phyloP scores from a whole-genome alignment of 768 basidiomycete genomes.

The Tricholoma saponaceum region DNA sequence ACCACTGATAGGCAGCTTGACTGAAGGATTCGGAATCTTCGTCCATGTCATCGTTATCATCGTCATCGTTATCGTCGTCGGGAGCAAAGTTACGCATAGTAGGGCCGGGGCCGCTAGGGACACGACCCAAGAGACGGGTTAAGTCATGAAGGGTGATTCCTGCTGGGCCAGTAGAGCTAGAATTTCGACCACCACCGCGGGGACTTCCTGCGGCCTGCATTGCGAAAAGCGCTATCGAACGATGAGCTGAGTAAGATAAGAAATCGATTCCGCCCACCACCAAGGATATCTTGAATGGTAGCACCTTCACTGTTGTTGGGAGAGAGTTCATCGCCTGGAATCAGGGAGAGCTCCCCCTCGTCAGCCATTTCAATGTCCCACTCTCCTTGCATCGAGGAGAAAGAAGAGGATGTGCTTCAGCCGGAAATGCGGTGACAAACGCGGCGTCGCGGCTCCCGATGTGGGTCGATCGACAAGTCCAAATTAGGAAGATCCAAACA shows the following conservation, averaged over 20 bases:
- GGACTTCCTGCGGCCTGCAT: slow-evolving; percentile 23
- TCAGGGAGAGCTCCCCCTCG: slow-evolving; percentile 6
- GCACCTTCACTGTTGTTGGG: neutral
- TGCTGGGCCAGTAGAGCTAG: slow-evolving; percentile 18
- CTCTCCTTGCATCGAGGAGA: slow-evolving; percentile 16
- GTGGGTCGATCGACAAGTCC: slow-evolving; percentile 14
- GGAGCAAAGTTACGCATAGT: neutral
- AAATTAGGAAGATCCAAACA: neutral
- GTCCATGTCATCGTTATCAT: slow-evolving; percentile 32
- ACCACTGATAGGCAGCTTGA: slow-evolving; percentile 15
- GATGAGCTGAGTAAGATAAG: neutral
- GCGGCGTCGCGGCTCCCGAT: neutral
- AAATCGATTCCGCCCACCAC: slow-evolving; percentile 15
- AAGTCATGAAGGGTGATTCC: slow-evolving; percentile 29
- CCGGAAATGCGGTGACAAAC: neutral
- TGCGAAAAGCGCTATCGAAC: slow-evolving; percentile 26
- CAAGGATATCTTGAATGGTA: slow-evolving; percentile 24
- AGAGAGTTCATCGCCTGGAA: neutral
- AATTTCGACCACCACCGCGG: slow-evolving; percentile 5
- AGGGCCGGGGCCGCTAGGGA: neutral
- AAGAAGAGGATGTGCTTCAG: slow-evolving; percentile 5
- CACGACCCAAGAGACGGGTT: slow-evolving; percentile 21
- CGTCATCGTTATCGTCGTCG: slow-evolving; percentile 20
- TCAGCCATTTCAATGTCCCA: slow-evolving; percentile 17
- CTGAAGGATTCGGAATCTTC: slow-evolving; percentile 31